Conservation (phyloP, 176 grass and related monocot species). For the Bothriochloa decipiens region DNA sequence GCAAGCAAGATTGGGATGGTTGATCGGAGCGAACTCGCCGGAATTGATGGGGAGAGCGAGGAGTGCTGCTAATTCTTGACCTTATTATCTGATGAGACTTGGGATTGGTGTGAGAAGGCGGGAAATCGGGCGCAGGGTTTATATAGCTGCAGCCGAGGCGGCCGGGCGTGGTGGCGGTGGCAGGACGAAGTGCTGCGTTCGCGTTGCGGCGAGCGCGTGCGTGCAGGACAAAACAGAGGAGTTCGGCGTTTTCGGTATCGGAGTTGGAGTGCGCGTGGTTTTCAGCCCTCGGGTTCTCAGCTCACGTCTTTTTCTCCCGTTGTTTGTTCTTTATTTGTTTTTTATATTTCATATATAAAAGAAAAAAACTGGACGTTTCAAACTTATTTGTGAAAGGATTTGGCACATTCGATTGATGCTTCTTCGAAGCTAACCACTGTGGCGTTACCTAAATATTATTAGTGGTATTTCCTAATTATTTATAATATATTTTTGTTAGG, state of each 20-base stretch:
- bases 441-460: no score
- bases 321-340: background rate
- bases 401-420: background rate
- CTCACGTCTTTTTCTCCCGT: background rate
- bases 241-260: background rate
- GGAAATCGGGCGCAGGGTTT: background rate
- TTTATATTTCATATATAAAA: no score
- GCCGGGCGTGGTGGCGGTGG: no score
- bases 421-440: background rate
- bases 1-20: background rate
- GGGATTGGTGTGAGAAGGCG: slow-evolving; percentile 13
- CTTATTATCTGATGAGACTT: background rate
- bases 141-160: background rate
- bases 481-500: background rate
- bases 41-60: background rate
- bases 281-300: slow-evolving; percentile 39
- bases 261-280: slow-evolving; percentile 31
- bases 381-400: background rate
- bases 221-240: slow-evolving; percentile 1
- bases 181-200: background rate
- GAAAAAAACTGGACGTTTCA: background rate
- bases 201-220: background rate
- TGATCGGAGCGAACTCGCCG: background rate
- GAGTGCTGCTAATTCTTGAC: slow-evolving; percentile 9
- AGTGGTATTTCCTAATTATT: background rate